Percentiles rank a stretch among this genome's conserved stretches.
phyloP scores from a whole-genome alignment of 345 rosid species.

The Limnanthes douglasii region DNA sequence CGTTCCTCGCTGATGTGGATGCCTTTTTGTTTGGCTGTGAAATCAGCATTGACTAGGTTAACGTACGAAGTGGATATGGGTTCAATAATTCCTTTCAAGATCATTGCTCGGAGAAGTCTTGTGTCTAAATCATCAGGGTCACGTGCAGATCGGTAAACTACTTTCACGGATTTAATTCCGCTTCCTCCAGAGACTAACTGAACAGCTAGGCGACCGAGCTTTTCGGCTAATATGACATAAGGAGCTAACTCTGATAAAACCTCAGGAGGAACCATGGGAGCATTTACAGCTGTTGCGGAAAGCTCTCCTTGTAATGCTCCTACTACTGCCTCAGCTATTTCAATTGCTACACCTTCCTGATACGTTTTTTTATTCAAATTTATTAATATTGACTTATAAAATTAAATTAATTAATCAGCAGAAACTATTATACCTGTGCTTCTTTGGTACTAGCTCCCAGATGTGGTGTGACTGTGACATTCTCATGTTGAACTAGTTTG shows the following conservation, averaged over 20 bases:
- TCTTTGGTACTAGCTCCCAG: slow-evolving; percentile 91
- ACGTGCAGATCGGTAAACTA: slow-evolving; percentile 42
- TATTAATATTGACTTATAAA: not conserved
- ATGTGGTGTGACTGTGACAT: slow-evolving; percentile 74
- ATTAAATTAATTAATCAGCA: not conserved
- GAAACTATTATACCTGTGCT: slow-evolving; percentile 37
- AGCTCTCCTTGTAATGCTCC: slow-evolving; percentile 70
- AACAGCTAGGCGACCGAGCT: slow-evolving; percentile 64
- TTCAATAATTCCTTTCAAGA: slow-evolving; percentile 77
- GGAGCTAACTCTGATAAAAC: slow-evolving; percentile 55
- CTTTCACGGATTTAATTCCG: slow-evolving; percentile 49
- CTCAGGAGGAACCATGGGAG: slow-evolving; percentile 68
- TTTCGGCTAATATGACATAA: slow-evolving; percentile 53
- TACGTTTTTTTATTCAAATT: not conserved
- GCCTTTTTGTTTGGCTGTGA: slow-evolving; percentile 75
- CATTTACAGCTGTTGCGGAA: slow-evolving; percentile 76
- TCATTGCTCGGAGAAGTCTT: slow-evolving; percentile 74
- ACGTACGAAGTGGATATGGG: slow-evolving; percentile 52
- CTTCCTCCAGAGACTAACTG: slow-evolving; percentile 62
- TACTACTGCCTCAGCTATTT: slow-evolving; percentile 79
- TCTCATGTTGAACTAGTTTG: slow-evolving; percentile 52
- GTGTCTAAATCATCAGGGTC: slow-evolving; percentile 70
- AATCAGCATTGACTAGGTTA: slow-evolving; percentile 80
- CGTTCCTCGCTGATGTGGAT: slow-evolving; percentile 65
- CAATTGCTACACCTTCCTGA: slow-evolving; percentile 84